phyloP scores from a whole-genome alignment of 768 basidiomycete species.

The Crassisporium funariophilum region DNA sequence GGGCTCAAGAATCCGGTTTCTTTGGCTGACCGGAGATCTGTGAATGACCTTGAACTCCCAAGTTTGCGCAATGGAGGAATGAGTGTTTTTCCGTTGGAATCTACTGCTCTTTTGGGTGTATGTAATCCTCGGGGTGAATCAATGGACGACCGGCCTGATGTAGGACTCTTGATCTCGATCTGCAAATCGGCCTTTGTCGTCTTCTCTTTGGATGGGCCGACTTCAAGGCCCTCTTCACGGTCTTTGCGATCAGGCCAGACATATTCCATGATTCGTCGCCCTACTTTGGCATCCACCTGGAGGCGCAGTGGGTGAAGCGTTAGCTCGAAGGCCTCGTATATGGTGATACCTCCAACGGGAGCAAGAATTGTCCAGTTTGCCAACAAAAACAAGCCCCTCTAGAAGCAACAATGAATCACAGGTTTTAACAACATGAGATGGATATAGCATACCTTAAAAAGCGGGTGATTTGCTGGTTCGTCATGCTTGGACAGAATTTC shows the following conservation, averaged over 20 bases:
- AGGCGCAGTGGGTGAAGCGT: conserved; percentile 84
- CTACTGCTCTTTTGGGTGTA: conserved; percentile 9
- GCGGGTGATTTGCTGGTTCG: conserved; percentile 67
- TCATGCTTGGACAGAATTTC: conserved; percentile 85
- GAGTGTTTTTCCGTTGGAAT: conserved; percentile 7
- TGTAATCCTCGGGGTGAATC: conserved; percentile 49
- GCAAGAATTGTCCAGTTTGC: conserved; percentile 84
- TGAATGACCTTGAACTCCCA: conserved; percentile 68
- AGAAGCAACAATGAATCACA: conserved; percentile 9
- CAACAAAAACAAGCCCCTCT: conserved; percentile 74
- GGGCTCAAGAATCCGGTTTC: conserved; percentile 31
- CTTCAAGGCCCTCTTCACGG: conserved; percentile 26
- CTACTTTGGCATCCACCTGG: conserved; percentile 83
- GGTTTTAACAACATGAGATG: background rate
- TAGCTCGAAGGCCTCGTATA: conserved; percentile 81
- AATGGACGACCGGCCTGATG: conserved; percentile 44
- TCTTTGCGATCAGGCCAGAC: conserved; percentile 72
- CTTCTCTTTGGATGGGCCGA: conserved; percentile 20
- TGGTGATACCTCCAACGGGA: conserved; percentile 91
- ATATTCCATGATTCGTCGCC: conserved; percentile 84
- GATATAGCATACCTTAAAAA: conserved; percentile 59
- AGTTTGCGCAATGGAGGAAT: conserved; percentile 52
- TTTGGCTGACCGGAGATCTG: conserved; percentile 57
- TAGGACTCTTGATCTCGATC: conserved; percentile 25
- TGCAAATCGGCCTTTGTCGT: conserved; percentile 16